These are phyloP conservation scores for Ceratocystis albifundus DNA, from an alignment of 2,329 filamentous ascomycete genomes.

Conservation along the genomic window DNA sequence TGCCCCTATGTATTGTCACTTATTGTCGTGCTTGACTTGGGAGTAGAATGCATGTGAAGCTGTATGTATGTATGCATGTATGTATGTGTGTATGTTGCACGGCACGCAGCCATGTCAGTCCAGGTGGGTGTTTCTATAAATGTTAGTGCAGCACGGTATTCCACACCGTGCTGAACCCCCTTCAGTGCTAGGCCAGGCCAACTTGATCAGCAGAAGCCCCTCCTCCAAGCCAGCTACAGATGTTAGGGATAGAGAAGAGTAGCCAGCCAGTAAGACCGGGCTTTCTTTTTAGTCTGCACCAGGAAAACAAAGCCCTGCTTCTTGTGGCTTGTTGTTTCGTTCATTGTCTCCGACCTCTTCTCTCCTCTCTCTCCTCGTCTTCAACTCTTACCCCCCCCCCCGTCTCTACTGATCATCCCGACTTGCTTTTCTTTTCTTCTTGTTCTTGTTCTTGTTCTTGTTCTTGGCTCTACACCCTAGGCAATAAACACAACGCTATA, in stretches of 20 bases:
- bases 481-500: too few relatives aligned
- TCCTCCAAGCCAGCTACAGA: conserved; percentile 3
- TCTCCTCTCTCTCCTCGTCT: background rate
- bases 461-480: background rate
- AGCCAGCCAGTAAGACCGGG: background rate
- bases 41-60: background rate
- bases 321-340: background rate
- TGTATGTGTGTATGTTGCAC: background rate
- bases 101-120: background rate
- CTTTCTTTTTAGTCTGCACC: background rate
- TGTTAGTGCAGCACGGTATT: background rate
- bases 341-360: background rate
- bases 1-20: background rate
- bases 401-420: background rate
- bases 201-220: background rate
- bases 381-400: background rate
- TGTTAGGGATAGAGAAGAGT: background rate
- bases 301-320: too few relatives aligned
- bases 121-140: background rate
- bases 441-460: too few relatives aligned
- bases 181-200: background rate
- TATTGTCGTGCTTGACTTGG: background rate
- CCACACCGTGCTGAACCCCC: too few relatives aligned
- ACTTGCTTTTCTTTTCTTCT: background rate
- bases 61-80: background rate